phyloP scores from a whole-genome alignment of 768 basidiomycete genomes.

The Phanerochaete sordida region DNA sequence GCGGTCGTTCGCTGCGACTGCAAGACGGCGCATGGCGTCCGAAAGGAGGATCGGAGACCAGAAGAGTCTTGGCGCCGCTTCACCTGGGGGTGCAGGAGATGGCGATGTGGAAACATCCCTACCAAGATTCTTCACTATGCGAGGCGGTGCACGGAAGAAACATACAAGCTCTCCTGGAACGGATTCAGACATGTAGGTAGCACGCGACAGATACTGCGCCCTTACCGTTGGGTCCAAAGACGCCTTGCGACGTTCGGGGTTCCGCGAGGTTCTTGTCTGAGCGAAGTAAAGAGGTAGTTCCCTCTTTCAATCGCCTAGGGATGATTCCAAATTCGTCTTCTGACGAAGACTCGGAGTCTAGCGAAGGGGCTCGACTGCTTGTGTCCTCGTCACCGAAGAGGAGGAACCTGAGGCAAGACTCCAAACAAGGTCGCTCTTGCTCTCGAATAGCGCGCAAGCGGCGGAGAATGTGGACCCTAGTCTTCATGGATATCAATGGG shows the following conservation, averaged over 20 bases:
- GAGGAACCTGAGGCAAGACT: constrained; percentile 78
- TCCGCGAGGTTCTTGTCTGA: constrained; percentile 79
- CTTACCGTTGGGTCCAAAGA: constrained; percentile 85
- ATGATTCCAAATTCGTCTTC: constrained; percentile 51
- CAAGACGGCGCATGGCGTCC: constrained; percentile 68
- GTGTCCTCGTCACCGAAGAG: constrained; percentile 66
- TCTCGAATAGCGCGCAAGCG: constrained; percentile 72
- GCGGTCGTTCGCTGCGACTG: constrained; percentile 57
- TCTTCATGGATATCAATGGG: constrained; percentile 73
- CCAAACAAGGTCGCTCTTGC: constrained; percentile 76
- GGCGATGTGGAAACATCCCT: constrained; percentile 47
- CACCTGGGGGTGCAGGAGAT: constrained; percentile 20
- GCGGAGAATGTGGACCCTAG: constrained; percentile 74
- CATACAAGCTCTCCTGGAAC: constrained; percentile 75
- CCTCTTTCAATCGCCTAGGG: constrained; percentile 40
- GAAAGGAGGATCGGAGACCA: constrained; percentile 69
- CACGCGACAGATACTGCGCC: not conserved
- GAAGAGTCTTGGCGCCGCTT: constrained; percentile 33
- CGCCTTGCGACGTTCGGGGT: constrained; percentile 81
- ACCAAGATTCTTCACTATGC: constrained; percentile 59
- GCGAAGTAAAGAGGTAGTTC: constrained; percentile 51
- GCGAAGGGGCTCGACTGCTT: constrained; percentile 32
- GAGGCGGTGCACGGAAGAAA: constrained; percentile 77
- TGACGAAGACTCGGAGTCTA: constrained; percentile 62
- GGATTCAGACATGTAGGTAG: not conserved